Percentiles rank a stretch among this genome's conserved stretches.
These are phyloP conservation scores for Erythrophleum fordii DNA, from an alignment of 306 rosid genomes.

Conservation along the genomic window DNA sequence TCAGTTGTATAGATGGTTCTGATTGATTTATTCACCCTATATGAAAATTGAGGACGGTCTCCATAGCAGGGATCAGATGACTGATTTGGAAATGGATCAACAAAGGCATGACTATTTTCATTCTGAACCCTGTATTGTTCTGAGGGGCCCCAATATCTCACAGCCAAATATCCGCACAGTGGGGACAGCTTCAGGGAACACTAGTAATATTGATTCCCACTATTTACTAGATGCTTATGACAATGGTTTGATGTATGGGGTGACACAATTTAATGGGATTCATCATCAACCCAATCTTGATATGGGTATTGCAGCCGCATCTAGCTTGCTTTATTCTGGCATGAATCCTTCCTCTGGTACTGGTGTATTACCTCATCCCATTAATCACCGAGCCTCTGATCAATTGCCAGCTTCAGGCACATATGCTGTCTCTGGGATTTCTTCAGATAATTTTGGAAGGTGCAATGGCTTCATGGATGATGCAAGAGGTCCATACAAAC, in stretches of 20 bases:
- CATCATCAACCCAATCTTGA: constrained; percentile 74
- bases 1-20: not conserved
- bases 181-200: constrained; percentile 68
- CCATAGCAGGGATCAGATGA: constrained; percentile 63
- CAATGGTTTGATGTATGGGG: constrained; percentile 63
- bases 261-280: constrained; percentile 60
- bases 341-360: constrained; percentile 68
- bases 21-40: constrained; percentile 36
- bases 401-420: constrained; percentile 67
- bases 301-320: constrained; percentile 55
- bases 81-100: constrained; percentile 74
- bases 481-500: constrained; percentile 79
- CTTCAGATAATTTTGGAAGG: constrained; percentile 69
- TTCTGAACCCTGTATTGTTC: constrained; percentile 62
- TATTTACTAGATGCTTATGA: constrained; percentile 72
- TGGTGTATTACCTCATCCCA: constrained; percentile 65
- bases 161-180: constrained; percentile 63
- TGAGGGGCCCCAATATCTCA: constrained; percentile 52
- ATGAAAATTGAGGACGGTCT: constrained; percentile 47
- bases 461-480: constrained; percentile 65
- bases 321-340: constrained; percentile 68
- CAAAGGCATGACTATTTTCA: constrained; percentile 68
- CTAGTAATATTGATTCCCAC: constrained; percentile 56
- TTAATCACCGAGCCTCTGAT: constrained; percentile 61
- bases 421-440: constrained; percentile 55